These are phyloP conservation scores for Curvularia sp. DNA, from an alignment of 2,329 filamentous ascomycete species.

Conservation along the genomic window DNA sequence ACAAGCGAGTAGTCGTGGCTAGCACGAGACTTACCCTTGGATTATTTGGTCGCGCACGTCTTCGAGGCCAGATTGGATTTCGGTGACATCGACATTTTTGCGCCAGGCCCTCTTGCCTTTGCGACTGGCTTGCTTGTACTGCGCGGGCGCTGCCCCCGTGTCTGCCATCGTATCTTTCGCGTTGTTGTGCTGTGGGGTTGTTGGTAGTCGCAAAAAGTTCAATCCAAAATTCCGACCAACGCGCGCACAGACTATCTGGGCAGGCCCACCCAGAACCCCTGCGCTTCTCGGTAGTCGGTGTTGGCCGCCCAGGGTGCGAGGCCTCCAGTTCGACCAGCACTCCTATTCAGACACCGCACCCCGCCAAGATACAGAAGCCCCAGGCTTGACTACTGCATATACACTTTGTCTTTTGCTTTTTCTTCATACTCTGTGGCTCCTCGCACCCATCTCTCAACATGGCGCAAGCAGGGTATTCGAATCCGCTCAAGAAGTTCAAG, in stretches of 20 bases:
- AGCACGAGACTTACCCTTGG: conserved; percentile 68
- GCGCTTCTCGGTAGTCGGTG: conserved; percentile 22
- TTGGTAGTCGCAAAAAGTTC: conserved; percentile 24
- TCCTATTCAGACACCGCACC: conserved; percentile 34
- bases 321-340: conserved; percentile 29
- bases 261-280: conserved; percentile 12
- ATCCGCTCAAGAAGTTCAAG: conserved; percentile 99
- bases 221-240: conserved; percentile 23
- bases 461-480: conserved; percentile 89
- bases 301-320: conserved; percentile 20
- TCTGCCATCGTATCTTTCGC: conserved; percentile 27
- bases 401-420: not conserved
- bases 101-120: conserved; percentile 99
- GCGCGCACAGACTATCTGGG: conserved; percentile 16
- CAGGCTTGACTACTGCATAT: conserved; percentile 7
- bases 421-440: conserved; percentile 7
- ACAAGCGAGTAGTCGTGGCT: not conserved
- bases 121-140: conserved; percentile 86
- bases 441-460: conserved; percentile 52
- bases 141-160: conserved; percentile 68
- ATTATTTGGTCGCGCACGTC: conserved; percentile 89
- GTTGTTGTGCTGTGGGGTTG: conserved; percentile 17
- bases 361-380: conserved; percentile 17
- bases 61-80: conserved; percentile 82
- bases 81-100: conserved; percentile 94